These are phyloP conservation scores for Lagerstroemia speciosa DNA, from an alignment of 345 rosid species.

Conservation along the genomic window DNA sequence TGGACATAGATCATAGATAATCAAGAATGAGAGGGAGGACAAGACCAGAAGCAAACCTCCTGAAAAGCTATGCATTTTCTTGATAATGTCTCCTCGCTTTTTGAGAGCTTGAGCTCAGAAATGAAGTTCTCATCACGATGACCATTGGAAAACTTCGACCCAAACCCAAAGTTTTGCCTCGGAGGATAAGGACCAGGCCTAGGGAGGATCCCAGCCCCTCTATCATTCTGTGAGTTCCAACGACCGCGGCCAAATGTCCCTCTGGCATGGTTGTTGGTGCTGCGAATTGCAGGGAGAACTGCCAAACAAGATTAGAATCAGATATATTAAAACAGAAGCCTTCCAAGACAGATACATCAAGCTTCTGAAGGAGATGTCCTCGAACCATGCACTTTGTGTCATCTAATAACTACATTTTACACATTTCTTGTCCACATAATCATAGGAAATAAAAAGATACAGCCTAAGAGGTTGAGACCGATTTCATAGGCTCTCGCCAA, in stretches of 20 bases:
- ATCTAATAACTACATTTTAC: not conserved
- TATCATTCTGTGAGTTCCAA: constrained; percentile 52
- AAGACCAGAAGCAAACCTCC: constrained; percentile 38
- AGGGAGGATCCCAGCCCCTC: constrained; percentile 91
- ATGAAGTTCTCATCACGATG: constrained; percentile 87
- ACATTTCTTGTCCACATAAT: not conserved
- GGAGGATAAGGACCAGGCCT: constrained; percentile 78
- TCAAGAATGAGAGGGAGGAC: not conserved
- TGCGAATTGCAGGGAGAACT: constrained; percentile 75
- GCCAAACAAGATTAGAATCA: constrained; percentile 13
- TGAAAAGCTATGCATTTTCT: constrained; percentile 75
- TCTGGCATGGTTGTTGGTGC: constrained; percentile 47
- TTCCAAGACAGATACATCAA: not conserved
- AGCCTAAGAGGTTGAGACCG: not conserved
- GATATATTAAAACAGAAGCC: not conserved
- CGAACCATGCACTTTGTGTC: not conserved
- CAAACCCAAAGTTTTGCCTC: constrained; percentile 61
- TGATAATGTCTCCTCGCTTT: constrained; percentile 81
- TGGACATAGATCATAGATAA: not conserved
- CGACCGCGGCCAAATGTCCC: constrained; percentile 76
- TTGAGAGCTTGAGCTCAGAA: constrained; percentile 75
- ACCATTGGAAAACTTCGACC: constrained; percentile 54
- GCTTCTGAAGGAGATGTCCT: not conserved
- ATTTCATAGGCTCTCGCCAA: not conserved
- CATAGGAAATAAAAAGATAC: not conserved